Evolutionary conservation across 768 basidiomycete genomes (phyloP).

Genomic region (Mycena albidolilacea): DNA sequence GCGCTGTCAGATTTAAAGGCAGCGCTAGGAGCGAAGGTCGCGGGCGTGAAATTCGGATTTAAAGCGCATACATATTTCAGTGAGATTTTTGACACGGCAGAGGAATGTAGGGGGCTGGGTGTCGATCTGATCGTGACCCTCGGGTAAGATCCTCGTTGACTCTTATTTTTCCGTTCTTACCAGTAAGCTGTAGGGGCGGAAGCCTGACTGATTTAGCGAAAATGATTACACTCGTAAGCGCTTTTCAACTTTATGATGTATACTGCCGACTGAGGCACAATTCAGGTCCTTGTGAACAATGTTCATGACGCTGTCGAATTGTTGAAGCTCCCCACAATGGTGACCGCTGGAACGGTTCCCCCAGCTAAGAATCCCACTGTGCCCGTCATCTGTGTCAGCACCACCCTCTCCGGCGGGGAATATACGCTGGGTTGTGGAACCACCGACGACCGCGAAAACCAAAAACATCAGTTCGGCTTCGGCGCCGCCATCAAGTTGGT

Average conservation of each 20-base stretch:
- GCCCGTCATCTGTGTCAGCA: constrained; percentile 19
- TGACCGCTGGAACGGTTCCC: background rate
- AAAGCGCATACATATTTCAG: constrained; percentile 18
- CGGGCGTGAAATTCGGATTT: constrained; percentile 3
- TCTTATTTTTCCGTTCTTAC: background rate
- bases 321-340: constrained; percentile 5
- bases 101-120: constrained; percentile 7
- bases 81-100: constrained; percentile 6
- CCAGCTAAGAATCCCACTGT: background rate
- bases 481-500: constrained; percentile 8
- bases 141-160: background rate
- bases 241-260: background rate
- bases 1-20: constrained; percentile 8
- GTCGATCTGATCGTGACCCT: constrained; percentile 20
- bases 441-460: constrained; percentile 25
- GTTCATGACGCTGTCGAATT: background rate
- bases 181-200: constrained; percentile 5
- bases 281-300: constrained; percentile 15
- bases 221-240: constrained; percentile 8
- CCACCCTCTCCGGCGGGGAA: constrained; percentile 26
- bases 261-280: background rate
- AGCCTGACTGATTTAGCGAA: constrained; percentile 16
- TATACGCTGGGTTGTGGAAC: constrained; percentile 4
- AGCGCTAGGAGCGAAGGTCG: constrained; percentile 11
- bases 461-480: constrained; percentile 20